phyloP scores from a whole-genome alignment of 2,329 filamentous ascomycete genomes.

The Talaromyces albobiverticillius region DNA sequence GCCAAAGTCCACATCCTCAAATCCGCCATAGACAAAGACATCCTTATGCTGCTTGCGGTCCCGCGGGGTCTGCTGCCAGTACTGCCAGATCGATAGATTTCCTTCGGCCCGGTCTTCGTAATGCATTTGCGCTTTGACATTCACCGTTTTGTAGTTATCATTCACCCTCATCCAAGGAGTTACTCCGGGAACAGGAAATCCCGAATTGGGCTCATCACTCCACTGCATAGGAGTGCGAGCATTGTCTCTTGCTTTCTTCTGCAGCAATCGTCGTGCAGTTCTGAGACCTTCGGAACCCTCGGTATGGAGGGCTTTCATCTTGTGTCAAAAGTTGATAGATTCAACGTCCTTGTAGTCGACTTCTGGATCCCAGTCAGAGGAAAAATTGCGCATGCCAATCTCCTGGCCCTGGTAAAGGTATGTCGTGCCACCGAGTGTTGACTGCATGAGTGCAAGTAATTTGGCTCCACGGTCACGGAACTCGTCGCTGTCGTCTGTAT shows the following conservation, averaged over 20 bases:
- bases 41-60: background rate
- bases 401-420: slow-evolving; percentile 69
- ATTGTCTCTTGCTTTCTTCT: slow-evolving; percentile 58
- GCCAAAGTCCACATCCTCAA: background rate
- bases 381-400: slow-evolving; percentile 65
- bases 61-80: background rate
- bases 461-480: slow-evolving; percentile 54
- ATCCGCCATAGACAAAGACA: background rate
- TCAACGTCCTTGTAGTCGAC: slow-evolving; percentile 66
- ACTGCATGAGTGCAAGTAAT: slow-evolving; percentile 57
- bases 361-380: slow-evolving; percentile 57
- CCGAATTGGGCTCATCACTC: slow-evolving; percentile 57
- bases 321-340: slow-evolving; percentile 55
- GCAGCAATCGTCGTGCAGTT: slow-evolving; percentile 30
- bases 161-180: slow-evolving; percentile 70
- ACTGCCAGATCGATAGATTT: background rate
- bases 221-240: slow-evolving; percentile 70
- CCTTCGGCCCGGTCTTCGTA: background rate
- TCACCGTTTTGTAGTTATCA: slow-evolving; percentile 55
- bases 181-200: slow-evolving; percentile 57
- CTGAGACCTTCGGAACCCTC: slow-evolving; percentile 25
- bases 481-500: slow-evolving; percentile 48
- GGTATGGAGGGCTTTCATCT: slow-evolving; percentile 11
- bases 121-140: slow-evolving; percentile 33
- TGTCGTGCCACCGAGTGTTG: slow-evolving; percentile 58